Conservation (phyloP, 2,329 filamentous ascomycete genomes). For the Calonectria fujianensis region DNA sequence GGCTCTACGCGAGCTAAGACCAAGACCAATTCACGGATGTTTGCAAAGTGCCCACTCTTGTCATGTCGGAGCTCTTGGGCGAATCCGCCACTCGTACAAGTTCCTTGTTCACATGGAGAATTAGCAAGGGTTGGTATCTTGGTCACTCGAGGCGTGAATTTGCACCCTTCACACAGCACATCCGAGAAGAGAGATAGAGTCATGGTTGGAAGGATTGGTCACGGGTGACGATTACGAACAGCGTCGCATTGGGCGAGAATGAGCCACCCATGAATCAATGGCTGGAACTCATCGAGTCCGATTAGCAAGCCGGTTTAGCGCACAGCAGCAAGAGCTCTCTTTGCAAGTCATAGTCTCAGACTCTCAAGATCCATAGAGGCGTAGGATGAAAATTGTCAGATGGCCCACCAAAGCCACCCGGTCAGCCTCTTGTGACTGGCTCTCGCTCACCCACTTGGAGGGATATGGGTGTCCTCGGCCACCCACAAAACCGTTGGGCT, state of each 20-base stretch:
- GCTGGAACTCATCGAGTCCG: slow-evolving; percentile 4
- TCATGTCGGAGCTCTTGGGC: neutral
- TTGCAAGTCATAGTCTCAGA: slow-evolving; percentile 17
- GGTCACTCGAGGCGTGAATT: neutral
- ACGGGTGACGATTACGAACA: slow-evolving; percentile 16
- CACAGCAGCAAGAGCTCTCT: neutral
- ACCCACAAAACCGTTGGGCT: slow-evolving; percentile 39
- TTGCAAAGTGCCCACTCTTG: neutral
- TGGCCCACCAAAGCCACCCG: slow-evolving; percentile 20
- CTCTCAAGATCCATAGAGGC: slow-evolving; percentile 4
- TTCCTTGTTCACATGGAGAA: slow-evolving; percentile 1
- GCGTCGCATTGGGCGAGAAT: neutral
- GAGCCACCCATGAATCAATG: slow-evolving; percentile 2
- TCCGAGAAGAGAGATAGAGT: neutral
- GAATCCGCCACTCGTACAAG: neutral
- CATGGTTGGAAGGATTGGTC: slow-evolving; percentile 18
- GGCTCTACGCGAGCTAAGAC: neutral
- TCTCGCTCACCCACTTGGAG: slow-evolving; percentile 21
- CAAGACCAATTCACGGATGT: neutral
- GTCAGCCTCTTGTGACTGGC: slow-evolving; percentile 26
- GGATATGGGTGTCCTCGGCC: slow-evolving; percentile 27
- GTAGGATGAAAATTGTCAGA: slow-evolving; percentile 34
- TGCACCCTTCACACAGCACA: neutral
- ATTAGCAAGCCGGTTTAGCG: slow-evolving; percentile 14
- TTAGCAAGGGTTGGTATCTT: neutral